These are phyloP conservation scores for Prunus mume DNA, from an alignment of 306 rosid genomes.

Conservation along the genomic window DNA sequence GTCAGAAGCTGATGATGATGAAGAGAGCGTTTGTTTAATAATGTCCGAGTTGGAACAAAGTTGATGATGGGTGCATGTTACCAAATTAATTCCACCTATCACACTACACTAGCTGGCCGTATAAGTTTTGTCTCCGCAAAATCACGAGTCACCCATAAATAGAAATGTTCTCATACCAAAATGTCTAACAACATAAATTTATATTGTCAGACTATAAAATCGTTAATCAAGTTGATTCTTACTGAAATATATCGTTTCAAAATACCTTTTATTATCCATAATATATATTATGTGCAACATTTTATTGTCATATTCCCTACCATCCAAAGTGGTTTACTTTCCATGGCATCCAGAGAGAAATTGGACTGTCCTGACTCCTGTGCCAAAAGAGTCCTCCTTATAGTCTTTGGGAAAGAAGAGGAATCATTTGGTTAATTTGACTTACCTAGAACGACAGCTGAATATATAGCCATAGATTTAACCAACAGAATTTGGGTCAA, in stretches of 20 bases:
- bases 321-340: constrained; percentile 31
- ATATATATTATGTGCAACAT: no score
- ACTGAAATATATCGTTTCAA: no score
- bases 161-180: no score
- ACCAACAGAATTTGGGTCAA: neutral
- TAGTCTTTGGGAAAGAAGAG: constrained; percentile 10
- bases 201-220: no score
- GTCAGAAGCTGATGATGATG: neutral
- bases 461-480: no score
- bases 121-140: neutral
- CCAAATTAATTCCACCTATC: no score
- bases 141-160: no score
- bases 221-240: no score
- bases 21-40: neutral
- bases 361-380: constrained; percentile 13
- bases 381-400: neutral
- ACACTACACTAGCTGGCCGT: neutral
- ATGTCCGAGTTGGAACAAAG: neutral
- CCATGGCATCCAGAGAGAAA: constrained; percentile 28
- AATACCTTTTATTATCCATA: no score
- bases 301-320: neutral
- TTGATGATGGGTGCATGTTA: neutral
- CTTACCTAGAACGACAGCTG: neutral
- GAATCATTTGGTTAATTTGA: constrained; percentile 24
- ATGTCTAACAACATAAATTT: no score